Percentiles rank a stretch among this genome's conserved stretches.
phyloP scores from a whole-genome alignment of 345 rosid species.

The Raphanus sativus region DNA sequence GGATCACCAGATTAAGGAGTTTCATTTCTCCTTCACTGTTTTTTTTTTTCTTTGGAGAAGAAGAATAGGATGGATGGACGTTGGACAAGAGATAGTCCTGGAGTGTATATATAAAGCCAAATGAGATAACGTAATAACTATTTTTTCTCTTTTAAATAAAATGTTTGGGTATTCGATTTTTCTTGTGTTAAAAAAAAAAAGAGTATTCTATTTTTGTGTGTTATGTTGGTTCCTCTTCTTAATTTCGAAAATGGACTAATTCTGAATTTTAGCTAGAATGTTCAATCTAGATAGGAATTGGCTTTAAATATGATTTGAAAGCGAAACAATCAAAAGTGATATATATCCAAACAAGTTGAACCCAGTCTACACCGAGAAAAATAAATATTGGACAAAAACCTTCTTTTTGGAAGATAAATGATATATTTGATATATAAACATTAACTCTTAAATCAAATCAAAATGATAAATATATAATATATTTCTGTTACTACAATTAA shows the following conservation, averaged over 20 bases:
- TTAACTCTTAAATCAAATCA: background rate
- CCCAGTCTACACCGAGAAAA: background rate
- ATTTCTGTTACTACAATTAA: background rate
- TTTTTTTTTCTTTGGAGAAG: conserved; percentile 14
- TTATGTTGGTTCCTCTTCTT: background rate
- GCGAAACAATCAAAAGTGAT: background rate
- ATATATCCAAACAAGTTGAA: background rate
- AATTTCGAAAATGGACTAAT: conserved; percentile 3
- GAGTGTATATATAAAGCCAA: conserved; percentile 29
- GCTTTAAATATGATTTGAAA: background rate
- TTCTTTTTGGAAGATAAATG: background rate
- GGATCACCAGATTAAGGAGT: conserved; percentile 26
- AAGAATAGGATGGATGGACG: conserved; percentile 18
- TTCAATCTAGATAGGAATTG: conserved; percentile 16
- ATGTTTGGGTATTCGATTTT: background rate
- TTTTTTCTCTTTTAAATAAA: background rate
- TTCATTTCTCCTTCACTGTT: conserved; percentile 41
- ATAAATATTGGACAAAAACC: background rate
- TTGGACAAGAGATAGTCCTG: conserved; percentile 24
- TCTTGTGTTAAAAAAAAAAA: background rate
- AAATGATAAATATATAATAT: background rate
- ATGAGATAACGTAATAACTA: background rate
- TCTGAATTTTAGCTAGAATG: conserved; percentile 9
- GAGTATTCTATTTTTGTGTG: background rate
- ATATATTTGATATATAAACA: background rate